phyloP scores from a whole-genome alignment of 345 rosid genomes.

The Punica granatum region DNA sequence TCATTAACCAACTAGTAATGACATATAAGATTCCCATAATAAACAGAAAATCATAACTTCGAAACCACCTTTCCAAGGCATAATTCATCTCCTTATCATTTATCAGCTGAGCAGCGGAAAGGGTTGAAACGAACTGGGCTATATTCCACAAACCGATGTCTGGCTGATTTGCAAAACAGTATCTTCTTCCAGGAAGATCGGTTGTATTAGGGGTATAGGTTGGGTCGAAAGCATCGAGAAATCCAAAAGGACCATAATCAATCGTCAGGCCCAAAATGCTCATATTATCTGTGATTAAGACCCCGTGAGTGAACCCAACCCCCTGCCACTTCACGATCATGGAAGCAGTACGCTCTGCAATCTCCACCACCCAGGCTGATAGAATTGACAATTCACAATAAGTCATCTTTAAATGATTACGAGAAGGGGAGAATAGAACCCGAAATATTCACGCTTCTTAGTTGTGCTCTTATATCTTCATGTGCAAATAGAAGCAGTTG shows the following conservation, averaged over 20 bases:
- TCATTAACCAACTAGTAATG: neutral
- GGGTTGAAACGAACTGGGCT: constrained; percentile 68
- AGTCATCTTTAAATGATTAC: constrained; percentile 5
- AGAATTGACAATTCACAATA: constrained; percentile 12
- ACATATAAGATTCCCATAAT: neutral
- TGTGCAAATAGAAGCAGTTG: neutral
- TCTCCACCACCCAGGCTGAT: constrained; percentile 89
- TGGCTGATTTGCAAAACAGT: constrained; percentile 96
- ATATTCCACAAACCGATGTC: constrained; percentile 93
- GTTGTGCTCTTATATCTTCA: neutral
- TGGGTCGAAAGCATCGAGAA: constrained; percentile 97
- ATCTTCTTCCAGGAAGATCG: constrained; percentile 95
- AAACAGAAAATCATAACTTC: neutral
- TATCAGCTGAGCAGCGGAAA: constrained; percentile 64
- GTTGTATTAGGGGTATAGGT: constrained; percentile 96
- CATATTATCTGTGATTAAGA: constrained; percentile 96
- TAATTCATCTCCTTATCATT: constrained; percentile 77
- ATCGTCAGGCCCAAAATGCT: constrained; percentile 93
- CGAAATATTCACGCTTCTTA: neutral
- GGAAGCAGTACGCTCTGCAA: constrained; percentile 86
- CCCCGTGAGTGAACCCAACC: constrained; percentile 97
- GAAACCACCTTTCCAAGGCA: constrained; percentile 83
- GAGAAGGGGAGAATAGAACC: neutral
- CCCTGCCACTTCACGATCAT: constrained; percentile 94
- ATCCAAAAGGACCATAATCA: constrained; percentile 98